Evolutionary conservation across 768 basidiomycete species (phyloP).

Genomic region (Mycena metata): DNA sequence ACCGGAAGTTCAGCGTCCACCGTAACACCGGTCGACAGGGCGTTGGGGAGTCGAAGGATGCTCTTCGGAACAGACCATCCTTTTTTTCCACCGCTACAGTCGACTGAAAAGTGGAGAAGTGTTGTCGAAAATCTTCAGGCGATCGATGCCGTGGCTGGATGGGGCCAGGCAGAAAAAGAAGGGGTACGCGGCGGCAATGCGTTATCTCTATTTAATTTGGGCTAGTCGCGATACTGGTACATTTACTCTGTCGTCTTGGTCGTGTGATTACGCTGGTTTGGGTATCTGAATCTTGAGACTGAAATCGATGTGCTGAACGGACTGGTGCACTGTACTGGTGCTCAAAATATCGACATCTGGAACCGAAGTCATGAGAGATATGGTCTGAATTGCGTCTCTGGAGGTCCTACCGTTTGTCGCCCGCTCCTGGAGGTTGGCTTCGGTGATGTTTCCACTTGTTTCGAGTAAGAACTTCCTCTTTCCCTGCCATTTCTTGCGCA

Average conservation of each 20-base stretch:
- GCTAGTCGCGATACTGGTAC: conserved; percentile 24
- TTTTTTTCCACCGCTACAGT: conserved; percentile 86
- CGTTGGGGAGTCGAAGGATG: conserved; percentile 69
- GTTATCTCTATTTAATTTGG: conserved; percentile 73
- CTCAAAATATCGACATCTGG: conserved; percentile 95
- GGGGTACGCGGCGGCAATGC: conserved; percentile 83
- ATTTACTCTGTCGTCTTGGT: conserved; percentile 23
- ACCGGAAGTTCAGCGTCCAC: conserved; percentile 48
- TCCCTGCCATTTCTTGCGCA: conserved; percentile 86
- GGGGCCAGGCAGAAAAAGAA: conserved; percentile 70
- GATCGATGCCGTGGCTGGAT: conserved; percentile 74
- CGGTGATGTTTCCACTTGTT: conserved; percentile 95
- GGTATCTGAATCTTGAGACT: conserved; percentile 93
- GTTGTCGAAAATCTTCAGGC: conserved; percentile 90
- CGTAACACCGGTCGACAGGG: conserved; percentile 50
- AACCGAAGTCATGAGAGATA: conserved; percentile 5
- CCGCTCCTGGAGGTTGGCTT: conserved; percentile 83
- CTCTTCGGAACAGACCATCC: conserved; percentile 92
- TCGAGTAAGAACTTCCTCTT: conserved; percentile 91
- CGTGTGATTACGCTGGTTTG: conserved; percentile 43
- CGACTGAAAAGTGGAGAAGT: conserved; percentile 82
- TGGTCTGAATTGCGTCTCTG: not conserved
- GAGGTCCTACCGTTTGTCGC: conserved; percentile 80
- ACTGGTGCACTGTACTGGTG: conserved; percentile 92
- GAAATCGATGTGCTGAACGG: conserved; percentile 95